These are phyloP conservation scores for rapeseed (Brassica napus) DNA, from an alignment of 345 rosid genomes.

Conservation along the genomic window Da-Ae NC_063436.1:13820501-13821000, in stretches of 20 bases:
- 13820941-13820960: not conserved
- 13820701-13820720: not conserved
- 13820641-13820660: not conserved
- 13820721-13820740: not conserved
- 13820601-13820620: not conserved
- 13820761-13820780: constrained; percentile 1
- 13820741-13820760: not conserved
- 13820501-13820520: not conserved
- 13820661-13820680: not conserved
- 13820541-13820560: no score
- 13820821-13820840: not conserved
- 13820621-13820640: not conserved
- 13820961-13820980: not conserved
- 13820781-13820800: not conserved
- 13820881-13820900: not conserved
- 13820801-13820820: not conserved
- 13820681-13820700: not conserved
- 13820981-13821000: not conserved
- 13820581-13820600: not conserved
- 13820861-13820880: not conserved
- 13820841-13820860: no score
- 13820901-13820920: not conserved
- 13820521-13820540: not conserved
- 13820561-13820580: not conserved
- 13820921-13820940: constrained; percentile 2